phyloP scores from a whole-genome alignment of 2,329 filamentous ascomycete genomes.

The Lachnellula occidentalis region DNA sequence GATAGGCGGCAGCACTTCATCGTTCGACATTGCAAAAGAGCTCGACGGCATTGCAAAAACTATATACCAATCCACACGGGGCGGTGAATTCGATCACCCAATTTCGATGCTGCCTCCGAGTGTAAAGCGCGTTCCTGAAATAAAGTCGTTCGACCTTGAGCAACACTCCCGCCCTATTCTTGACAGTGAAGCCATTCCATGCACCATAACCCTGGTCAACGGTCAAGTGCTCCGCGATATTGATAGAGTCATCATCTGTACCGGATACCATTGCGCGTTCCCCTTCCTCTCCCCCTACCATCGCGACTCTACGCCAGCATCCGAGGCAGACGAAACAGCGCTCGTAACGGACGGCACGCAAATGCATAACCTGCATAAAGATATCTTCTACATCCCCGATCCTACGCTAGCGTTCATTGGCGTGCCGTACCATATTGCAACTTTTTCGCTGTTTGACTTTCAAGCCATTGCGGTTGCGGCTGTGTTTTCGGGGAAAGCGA shows the following conservation, averaged over 20 bases:
- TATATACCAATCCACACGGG: conserved; percentile 10
- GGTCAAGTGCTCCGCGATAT: too few species aligned
- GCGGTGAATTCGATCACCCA: conserved; percentile 9
- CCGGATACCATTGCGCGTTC: conserved; percentile 45
- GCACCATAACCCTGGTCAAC: too few species aligned
- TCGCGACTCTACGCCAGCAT: conserved; percentile 32
- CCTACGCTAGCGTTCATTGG: too few species aligned
- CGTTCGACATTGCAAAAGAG: conserved; percentile 29
- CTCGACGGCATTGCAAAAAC: conserved; percentile 12
- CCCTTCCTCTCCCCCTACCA: conserved; percentile 56
- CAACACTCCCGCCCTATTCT: too few species aligned
- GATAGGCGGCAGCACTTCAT: conserved; percentile 31
- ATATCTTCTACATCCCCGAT: conserved; percentile 24
- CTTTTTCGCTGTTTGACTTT: too few species aligned
- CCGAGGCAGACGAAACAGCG: conserved; percentile 44
- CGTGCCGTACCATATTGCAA: too few species aligned
- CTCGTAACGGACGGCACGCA: conserved; percentile 44
- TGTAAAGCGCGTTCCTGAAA: background rate
- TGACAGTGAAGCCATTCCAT: too few species aligned
- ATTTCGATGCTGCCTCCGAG: conserved; percentile 5
- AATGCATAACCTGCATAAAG: conserved; percentile 43
- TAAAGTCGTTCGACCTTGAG: too few species aligned
- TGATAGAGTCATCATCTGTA: too few species aligned
- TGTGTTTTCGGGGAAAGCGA: too few species aligned
- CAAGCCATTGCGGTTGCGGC: too few species aligned